phyloP scores from a whole-genome alignment of 495 filamentous ascomycete species.

The Choiromyces venosus region DNA sequence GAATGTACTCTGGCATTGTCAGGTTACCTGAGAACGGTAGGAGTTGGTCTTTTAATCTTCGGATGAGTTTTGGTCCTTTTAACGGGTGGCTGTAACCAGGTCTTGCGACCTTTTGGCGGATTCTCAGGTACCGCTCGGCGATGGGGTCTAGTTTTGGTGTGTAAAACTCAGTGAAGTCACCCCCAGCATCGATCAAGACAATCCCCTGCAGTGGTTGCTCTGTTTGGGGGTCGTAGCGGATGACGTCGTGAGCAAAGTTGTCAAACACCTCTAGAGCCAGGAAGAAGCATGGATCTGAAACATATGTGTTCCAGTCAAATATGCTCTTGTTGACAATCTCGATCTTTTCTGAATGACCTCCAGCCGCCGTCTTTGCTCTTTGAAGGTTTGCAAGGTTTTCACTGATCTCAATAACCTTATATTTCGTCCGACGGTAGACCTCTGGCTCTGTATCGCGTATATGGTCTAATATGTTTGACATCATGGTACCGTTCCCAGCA shows the following conservation, averaged over 20 bases:
- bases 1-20: constrained; percentile 81
- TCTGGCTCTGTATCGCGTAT: constrained; percentile 83
- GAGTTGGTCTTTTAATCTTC: constrained; percentile 54
- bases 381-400: constrained; percentile 72
- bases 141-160: constrained; percentile 69
- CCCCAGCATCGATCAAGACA: constrained; percentile 75
- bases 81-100: constrained; percentile 55
- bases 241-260: constrained; percentile 91
- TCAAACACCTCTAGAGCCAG: constrained; percentile 98
- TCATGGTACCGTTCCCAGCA: constrained; percentile 92
- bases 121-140: constrained; percentile 70
- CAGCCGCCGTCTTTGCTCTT: constrained; percentile 50
- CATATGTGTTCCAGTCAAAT: constrained; percentile 83
- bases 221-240: constrained; percentile 76
- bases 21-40: constrained; percentile 65
- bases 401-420: constrained; percentile 93
- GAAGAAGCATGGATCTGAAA: constrained; percentile 91
- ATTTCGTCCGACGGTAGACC: constrained; percentile 91
- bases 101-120: constrained; percentile 59
- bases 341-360: constrained; percentile 75
- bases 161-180: constrained; percentile 95
- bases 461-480: constrained; percentile 96
- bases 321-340: constrained; percentile 92
- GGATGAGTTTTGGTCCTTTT: constrained; percentile 50
- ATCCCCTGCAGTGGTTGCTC: constrained; percentile 74